Percentiles rank a stretch among this genome's conserved stretches.
Evolutionary conservation across 345 rosid genomes (phyloP).

Genomic region (Eucalyptus shirleyi): DNA sequence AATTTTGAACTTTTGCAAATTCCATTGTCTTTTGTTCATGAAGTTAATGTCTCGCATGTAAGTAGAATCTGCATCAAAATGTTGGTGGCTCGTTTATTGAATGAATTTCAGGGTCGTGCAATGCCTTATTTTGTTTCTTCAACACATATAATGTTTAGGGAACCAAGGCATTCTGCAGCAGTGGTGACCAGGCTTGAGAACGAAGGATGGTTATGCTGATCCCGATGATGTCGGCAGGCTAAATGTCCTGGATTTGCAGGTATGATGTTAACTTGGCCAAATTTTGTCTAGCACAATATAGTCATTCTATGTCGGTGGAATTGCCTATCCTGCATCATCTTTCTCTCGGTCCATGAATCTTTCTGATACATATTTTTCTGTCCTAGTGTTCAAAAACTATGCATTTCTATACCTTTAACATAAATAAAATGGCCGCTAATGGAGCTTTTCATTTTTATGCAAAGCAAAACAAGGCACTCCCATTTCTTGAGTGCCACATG

Average conservation of each 20-base stretch:
- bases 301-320: not conserved
- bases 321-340: not conserved
- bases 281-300: not conserved
- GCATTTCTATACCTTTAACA: not conserved
- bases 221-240: constrained; percentile 51
- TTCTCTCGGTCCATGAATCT: not conserved
- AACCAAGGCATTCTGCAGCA: constrained; percentile 83
- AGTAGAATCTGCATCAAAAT: not conserved
- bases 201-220: constrained; percentile 73
- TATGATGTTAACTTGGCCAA: not conserved
- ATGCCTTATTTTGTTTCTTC: not conserved
- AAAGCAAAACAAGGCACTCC: not conserved
- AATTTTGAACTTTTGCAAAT: not conserved
- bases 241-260: constrained; percentile 90
- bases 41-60: not conserved
- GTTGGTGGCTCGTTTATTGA: not conserved
- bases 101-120: not conserved
- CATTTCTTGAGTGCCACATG: not conserved
- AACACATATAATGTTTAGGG: constrained; percentile 33
- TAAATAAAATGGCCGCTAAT: not conserved
- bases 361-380: not conserved
- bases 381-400: not conserved
- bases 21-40: not conserved
- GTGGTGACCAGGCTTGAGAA: constrained; percentile 89
- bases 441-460: not conserved